Evolutionary conservation across 192 early-diverging fungal genomes (phyloP).

Genomic region (Podila minutissima): DNA sequence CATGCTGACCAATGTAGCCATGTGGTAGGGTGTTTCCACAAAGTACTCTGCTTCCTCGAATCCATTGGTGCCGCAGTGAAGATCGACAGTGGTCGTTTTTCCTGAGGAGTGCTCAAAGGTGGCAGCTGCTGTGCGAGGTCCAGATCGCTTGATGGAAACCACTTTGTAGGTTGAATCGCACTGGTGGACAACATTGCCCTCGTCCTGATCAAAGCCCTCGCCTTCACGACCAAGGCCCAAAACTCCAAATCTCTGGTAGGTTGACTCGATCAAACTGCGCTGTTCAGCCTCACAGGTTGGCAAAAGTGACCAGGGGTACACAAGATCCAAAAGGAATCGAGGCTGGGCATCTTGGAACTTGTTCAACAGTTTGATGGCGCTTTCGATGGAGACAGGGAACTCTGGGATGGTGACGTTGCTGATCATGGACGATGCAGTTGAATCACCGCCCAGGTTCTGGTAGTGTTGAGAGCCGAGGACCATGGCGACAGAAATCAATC

Average conservation of each 20-base stretch:
- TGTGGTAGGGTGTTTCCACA: constrained; percentile 68
- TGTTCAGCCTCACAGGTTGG: constrained; percentile 68
- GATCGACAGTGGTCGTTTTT: constrained; percentile 34
- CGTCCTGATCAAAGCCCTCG: constrained; percentile 42
- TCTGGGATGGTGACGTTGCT: constrained; percentile 64
- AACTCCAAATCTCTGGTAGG: constrained; percentile 67
- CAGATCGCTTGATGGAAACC: constrained; percentile 34
- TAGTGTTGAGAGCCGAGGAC: constrained; percentile 60
- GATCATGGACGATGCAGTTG: constrained; percentile 42
- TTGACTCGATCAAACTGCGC: constrained; percentile 66
- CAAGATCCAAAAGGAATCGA: constrained; percentile 63
- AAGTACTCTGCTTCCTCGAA: constrained; percentile 61
- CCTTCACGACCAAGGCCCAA: constrained; percentile 55
- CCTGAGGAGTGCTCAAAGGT: constrained; percentile 51
- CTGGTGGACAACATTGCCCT: constrained; percentile 42
- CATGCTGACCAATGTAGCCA: constrained; percentile 62
- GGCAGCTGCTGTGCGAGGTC: constrained; percentile 13
- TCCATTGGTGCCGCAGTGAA: constrained; percentile 54
- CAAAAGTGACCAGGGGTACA: constrained; percentile 70
- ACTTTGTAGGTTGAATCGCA: constrained; percentile 58
- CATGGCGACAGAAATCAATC: constrained; percentile 62
- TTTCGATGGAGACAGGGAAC: constrained; percentile 65
- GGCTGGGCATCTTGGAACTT: constrained; percentile 57
- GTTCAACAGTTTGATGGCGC: constrained; percentile 52
- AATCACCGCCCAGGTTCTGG: constrained; percentile 45